A percentile compares a stretch with the other conserved stretches of the same genome.
Evolutionary conservation across 495 filamentous ascomycete genomes (phyloP).

Genomic region (Xylaria longipes): DNA sequence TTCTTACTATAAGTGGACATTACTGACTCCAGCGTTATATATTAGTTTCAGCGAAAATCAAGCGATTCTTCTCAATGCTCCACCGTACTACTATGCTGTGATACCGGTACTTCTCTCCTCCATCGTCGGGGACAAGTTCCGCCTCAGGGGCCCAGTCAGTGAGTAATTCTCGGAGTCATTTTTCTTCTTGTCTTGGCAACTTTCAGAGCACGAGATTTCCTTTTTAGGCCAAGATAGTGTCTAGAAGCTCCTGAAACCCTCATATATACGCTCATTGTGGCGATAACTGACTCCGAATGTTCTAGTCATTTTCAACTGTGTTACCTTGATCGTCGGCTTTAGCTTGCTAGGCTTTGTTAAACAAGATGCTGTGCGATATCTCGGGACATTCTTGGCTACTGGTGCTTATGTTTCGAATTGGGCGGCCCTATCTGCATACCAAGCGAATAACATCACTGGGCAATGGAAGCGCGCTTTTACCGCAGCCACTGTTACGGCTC

Average conservation of each 20-base stretch:
- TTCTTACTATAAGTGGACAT: too few relatives aligned
- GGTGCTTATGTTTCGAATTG: constrained; percentile 83
- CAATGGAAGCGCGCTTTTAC: constrained; percentile 82
- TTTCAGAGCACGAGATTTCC: too few relatives aligned
- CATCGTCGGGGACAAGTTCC: constrained; percentile 68
- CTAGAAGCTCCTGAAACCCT: too few relatives aligned
- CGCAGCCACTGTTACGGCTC: constrained; percentile 70
- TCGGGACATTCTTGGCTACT: constrained; percentile 76
- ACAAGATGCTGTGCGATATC: constrained; percentile 72
- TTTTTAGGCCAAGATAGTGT: too few relatives aligned
- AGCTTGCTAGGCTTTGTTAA: constrained; percentile 74
- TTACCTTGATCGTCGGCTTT: constrained; percentile 75
- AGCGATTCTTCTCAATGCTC: constrained; percentile 74
- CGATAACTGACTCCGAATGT: too few relatives aligned
- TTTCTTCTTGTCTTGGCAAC: too few relatives aligned
- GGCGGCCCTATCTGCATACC: constrained; percentile 77
- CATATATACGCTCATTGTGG: too few relatives aligned
- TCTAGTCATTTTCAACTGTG: constrained; percentile 76
- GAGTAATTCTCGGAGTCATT: too few relatives aligned
- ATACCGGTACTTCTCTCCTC: constrained; percentile 75
- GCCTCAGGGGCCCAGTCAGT: constrained; percentile 70
- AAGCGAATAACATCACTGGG: constrained; percentile 70
- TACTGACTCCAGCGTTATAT: too few relatives aligned
- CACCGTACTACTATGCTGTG: constrained; percentile 78
- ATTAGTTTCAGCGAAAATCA: constrained; percentile 69